Base-by-base conservation (phyloP, 305 asterid genomes). In the Fraxinus nigra region DNA sequence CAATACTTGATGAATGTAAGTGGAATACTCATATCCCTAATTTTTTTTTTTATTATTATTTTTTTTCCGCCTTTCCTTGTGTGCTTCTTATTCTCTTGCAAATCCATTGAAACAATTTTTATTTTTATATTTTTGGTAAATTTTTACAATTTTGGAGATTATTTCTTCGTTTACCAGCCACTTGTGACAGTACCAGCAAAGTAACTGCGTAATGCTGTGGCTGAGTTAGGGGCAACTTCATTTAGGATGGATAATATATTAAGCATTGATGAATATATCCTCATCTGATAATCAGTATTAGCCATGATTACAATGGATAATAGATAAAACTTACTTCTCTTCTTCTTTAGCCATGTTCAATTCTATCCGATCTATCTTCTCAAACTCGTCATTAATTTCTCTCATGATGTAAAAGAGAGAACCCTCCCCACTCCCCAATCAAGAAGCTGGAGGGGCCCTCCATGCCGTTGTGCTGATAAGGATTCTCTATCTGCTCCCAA, bases 191-290 rank as follows among this genome's bases (percentile, higher is more conserved):
- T 69, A 69, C 38, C 75, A 4, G 40, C 38, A 69, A 30, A 26
- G 20, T 4, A 69, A 69, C 75, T 14, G 40, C 14, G 40, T 14
- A 69, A 32, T 69, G 22, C 6, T 2, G 5, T 32, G 75, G 75
- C 75, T 69, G 75, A 69, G 75, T 69, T 69, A 32, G 24, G 75
- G 16, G 40, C 75, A 69, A 13, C 35, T 30, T 69, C 75, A 69
- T 13, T 69, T 10, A 65, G 35, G 35, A 5, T 65, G 18, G 35
- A 65, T 14, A 26, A 24, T 65, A 13, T 26, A 65, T 24, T 65
- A 26, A 65, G 35, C 73, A 65, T 26, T 65, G 73, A 63, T 0
- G 20, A 65, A 11, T 65, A 26, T 65, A 65, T 24, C 69, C 30
- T 63, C 33, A 2, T 24, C 32, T 63, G 16, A 65, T 26, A 9